Percentiles rank a stretch among this genome's conserved stretches.
phyloP scores from a whole-genome alignment of 805 yeast genomes.

The Wickerhamiella parazyma region DNA sequence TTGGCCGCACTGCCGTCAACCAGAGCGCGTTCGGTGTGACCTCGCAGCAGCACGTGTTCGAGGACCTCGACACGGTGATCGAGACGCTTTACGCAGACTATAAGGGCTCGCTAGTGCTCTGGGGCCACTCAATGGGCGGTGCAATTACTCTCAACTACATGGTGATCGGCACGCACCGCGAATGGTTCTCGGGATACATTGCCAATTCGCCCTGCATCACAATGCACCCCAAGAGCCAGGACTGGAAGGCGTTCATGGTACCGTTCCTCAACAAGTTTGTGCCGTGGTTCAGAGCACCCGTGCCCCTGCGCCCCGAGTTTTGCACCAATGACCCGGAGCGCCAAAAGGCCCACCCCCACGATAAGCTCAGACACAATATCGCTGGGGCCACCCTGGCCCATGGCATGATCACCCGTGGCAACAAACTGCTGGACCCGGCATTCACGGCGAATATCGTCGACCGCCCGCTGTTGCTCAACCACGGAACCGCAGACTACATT shows the following conservation, averaged over 20 bases:
- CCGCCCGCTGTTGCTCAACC: slow-evolving; percentile 25
- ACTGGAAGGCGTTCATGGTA: slow-evolving; percentile 17
- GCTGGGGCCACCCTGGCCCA: slow-evolving; percentile 23
- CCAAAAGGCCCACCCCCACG: slow-evolving; percentile 17
- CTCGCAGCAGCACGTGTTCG: slow-evolving; percentile 23
- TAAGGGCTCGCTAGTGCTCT: slow-evolving; percentile 21
- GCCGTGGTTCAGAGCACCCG: slow-evolving; percentile 21
- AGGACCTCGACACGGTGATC: slow-evolving; percentile 25
- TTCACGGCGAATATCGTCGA: slow-evolving; percentile 22
- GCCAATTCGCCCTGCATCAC: slow-evolving; percentile 26
- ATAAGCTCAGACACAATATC: slow-evolving; percentile 20
- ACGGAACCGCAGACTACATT: slow-evolving; percentile 29
- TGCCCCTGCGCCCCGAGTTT: slow-evolving; percentile 17
- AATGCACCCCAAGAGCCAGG: slow-evolving; percentile 10
- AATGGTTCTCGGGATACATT: slow-evolving; percentile 24
- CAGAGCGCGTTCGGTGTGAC: slow-evolving; percentile 24
- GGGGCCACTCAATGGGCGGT: slow-evolving; percentile 31
- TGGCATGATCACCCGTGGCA: slow-evolving; percentile 27
- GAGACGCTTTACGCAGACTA: slow-evolving; percentile 13
- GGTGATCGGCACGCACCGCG: slow-evolving; percentile 24
- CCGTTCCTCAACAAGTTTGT: slow-evolving; percentile 19
- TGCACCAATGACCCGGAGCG: slow-evolving; percentile 22
- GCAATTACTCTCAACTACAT: slow-evolving; percentile 27
- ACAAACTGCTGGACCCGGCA: slow-evolving; percentile 21
- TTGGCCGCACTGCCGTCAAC: slow-evolving; percentile 24